Evolutionary conservation across 2,329 filamentous ascomycete genomes (phyloP).

Genomic region (Cordyceps militaris): DNA sequence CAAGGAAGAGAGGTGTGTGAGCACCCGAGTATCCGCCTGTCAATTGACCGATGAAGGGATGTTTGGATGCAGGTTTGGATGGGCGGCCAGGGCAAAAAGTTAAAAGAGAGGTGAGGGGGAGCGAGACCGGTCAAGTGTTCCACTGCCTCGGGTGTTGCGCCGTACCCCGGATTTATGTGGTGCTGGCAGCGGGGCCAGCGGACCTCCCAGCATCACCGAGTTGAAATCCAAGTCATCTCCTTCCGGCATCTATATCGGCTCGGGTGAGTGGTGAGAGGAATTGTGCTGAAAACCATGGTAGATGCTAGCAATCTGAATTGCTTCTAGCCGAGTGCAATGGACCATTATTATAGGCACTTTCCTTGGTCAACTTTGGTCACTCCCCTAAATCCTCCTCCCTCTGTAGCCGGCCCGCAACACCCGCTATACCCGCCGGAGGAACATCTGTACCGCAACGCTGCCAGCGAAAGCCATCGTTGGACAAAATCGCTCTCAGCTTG

Average conservation of each 20-base stretch:
- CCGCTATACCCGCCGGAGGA: constrained; percentile 1
- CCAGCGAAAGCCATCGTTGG: background rate
- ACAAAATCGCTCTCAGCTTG: too few relatives aligned
- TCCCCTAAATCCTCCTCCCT: background rate
- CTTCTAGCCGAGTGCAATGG: too few relatives aligned
- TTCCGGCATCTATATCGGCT: background rate
- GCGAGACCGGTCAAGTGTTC: background rate
- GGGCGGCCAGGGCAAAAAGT: background rate
- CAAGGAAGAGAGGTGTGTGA: background rate
- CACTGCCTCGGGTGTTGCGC: constrained; percentile 12
- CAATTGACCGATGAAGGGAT: background rate
- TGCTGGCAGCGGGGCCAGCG: constrained; percentile 1
- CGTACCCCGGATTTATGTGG: constrained; percentile 11
- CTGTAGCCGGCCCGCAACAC: background rate
- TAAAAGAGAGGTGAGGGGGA: background rate
- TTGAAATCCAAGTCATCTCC: background rate
- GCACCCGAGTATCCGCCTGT: background rate
- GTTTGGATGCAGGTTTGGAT: background rate
- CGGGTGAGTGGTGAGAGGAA: background rate
- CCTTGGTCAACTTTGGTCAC: background rate
- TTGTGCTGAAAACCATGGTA: too few relatives aligned
- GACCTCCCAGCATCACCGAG: background rate
- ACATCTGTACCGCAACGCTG: background rate
- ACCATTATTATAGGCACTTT: too few relatives aligned
- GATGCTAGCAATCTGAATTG: background rate